Evolutionary conservation across 2,329 filamentous ascomycete genomes (phyloP), one percentile per base, ranked within the genome.

Genomic region (Ophiosphaerella herpotricha): DNA sequence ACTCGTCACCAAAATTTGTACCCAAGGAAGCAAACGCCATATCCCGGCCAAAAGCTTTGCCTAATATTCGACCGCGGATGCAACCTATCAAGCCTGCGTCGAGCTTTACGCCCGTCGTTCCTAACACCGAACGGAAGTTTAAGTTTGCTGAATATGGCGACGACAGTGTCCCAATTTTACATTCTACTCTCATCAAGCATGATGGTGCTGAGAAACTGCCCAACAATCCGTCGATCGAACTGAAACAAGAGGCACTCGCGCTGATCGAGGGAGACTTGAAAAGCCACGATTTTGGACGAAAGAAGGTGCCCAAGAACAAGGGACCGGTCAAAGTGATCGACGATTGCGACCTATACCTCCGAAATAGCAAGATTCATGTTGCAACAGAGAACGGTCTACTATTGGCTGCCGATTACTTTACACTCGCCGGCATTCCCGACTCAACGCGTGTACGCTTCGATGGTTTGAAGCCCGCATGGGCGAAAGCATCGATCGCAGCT

Each of bases 291-390:
- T n/a, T 58, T 2, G 54, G 58, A 9, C 59, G 60, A n/a, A 39
- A 16, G 0, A 36, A 42, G 1, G 38, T 34, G 2, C 32, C 24
- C 24, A 46, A 37, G 24, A 34, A 21, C 33, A 43, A 7, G 8
- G 51, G 42, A 2, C 43, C 51, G 2, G 29, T 42, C 23, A 48
- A 37, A 7, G 35, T 55, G 7, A 41, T 65, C 5, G 35, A 47
- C 13, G 52, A 63, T 21, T 40, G 57, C 21, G 62, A 64, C 29
- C 38, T 65, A 1, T 65, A 64, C 31, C 41, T 61, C 3, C 31
- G 35, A 7, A 41, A 50, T 11, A 29, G 31, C 5, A 52, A 58
- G 21, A 31, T 66, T 9, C 40, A 61, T 18, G 50, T 66, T 8
- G 58, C 54, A 13, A 56, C 57, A 1, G 57, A 63, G 13, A 42